Percentiles rank a stretch among this genome's conserved stretches.
Conservation (phyloP, 2,329 filamentous ascomycete species). For the Cladosporium sp. region DNA sequence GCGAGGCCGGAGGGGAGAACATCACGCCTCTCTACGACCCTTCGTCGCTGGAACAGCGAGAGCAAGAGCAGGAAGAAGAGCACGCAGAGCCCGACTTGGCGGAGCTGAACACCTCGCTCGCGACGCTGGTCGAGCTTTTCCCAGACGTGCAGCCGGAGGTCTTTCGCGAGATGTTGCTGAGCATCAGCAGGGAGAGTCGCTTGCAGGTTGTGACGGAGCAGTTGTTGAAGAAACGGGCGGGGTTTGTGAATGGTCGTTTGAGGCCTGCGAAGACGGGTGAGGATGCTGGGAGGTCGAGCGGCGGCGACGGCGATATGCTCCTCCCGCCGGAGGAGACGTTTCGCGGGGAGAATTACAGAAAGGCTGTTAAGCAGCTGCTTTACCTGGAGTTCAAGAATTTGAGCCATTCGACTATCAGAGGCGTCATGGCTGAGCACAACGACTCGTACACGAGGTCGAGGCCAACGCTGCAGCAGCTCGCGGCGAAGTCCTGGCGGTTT, state of each 20-base stretch:
- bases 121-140: slow-evolving; percentile 67
- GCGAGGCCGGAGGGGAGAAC: slow-evolving; percentile 24
- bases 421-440: slow-evolving; percentile 76
- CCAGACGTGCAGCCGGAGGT: slow-evolving; percentile 79
- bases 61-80: slow-evolving; percentile 1
- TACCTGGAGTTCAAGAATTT: slow-evolving; percentile 74
- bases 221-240: slow-evolving; percentile 66
- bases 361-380: slow-evolving; percentile 63
- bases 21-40: slow-evolving; percentile 24
- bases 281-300: slow-evolving; percentile 1
- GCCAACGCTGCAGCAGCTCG: slow-evolving; percentile 63
- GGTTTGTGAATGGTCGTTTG: slow-evolving; percentile 66
- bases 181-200: slow-evolving; percentile 71
- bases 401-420: slow-evolving; percentile 68
- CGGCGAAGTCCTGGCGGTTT: slow-evolving; percentile 73
- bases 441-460: slow-evolving; percentile 71
- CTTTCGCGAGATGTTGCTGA: slow-evolving; percentile 74
- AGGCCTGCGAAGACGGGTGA: slow-evolving; percentile 17
- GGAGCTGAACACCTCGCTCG: slow-evolving; percentile 66
- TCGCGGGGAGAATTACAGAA: slow-evolving; percentile 62
- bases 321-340: slow-evolving; percentile 63
- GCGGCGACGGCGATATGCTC: not conserved
- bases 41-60: slow-evolving; percentile 11
- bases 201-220: slow-evolving; percentile 73
- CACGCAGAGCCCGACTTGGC: slow-evolving; percentile 56